Percentiles rank a stretch among this genome's conserved stretches.
Evolutionary conservation across 805 yeast species (phyloP).

Genomic region (Metschnikowia aberdeeniae): DNA sequence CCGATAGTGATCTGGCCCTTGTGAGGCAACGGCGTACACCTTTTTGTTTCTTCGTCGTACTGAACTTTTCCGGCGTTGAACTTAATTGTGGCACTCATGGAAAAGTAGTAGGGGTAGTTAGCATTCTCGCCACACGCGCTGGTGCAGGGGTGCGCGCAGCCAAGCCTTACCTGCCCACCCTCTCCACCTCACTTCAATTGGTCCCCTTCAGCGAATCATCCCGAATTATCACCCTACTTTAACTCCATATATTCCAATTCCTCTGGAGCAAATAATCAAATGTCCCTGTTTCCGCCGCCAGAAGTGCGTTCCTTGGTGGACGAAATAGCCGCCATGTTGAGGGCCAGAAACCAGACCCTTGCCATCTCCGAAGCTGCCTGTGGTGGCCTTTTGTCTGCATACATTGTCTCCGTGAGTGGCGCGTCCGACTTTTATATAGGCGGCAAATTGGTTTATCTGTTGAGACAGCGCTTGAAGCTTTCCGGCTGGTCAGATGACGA

Average conservation of each 20-base stretch:
- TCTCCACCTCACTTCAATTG: neutral
- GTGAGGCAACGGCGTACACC: constrained; percentile 65
- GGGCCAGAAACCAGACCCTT: constrained; percentile 54
- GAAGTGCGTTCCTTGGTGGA: constrained; percentile 48
- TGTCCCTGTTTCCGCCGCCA: constrained; percentile 54
- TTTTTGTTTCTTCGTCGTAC: constrained; percentile 55
- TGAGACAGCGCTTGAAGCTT: constrained; percentile 67
- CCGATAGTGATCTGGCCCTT: constrained; percentile 63
- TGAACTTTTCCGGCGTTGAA: constrained; percentile 80
- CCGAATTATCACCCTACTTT: too few species aligned
- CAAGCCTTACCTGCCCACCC: neutral
- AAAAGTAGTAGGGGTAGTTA: neutral
- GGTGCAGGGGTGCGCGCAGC: constrained; percentile 1
- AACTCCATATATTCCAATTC: too few species aligned
- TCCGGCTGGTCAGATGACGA: constrained; percentile 78
- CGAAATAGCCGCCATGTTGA: constrained; percentile 54
- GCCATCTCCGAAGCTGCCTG: constrained; percentile 88
- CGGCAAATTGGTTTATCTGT: constrained; percentile 74
- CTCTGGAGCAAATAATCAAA: neutral
- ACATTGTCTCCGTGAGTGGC: constrained; percentile 77
- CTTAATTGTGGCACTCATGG: constrained; percentile 29
- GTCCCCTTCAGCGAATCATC: too few species aligned
- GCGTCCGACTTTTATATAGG: constrained; percentile 83
- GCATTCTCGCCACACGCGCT: constrained; percentile 2
- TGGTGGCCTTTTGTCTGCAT: constrained; percentile 81